Base-by-base conservation (phyloP, 345 rosid genomes). In the Geranium rotundifolium region DNA sequence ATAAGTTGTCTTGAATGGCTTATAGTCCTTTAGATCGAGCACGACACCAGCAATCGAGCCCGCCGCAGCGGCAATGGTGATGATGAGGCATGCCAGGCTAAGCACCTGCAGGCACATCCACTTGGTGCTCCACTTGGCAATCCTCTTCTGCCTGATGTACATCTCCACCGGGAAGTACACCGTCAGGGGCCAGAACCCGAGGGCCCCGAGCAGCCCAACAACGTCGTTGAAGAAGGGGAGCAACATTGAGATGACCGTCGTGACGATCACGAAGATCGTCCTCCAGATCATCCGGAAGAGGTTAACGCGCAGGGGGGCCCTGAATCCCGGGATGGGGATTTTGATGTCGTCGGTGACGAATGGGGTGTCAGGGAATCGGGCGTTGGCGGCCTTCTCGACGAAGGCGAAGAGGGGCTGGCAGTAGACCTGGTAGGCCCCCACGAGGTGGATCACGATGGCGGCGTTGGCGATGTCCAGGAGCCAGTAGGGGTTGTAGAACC, bases 81-180 rank as follows among this genome's bases (percentile, higher is more conserved):
- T 79, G n/a, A 81, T 52, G 6, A 87, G 84, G 67, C 95, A 87
- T 41, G 82, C 75, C 60, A 23, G 27, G 57, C 88, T 84, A 19
- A 87, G 69, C 54, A 77, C 71, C 67, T 83, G 80, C 34, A 85
- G 80, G 66, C 79, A 75, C 6, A 84, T 57, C 95, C 95, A 87
- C 63, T 73, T 87, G 19, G 74, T 67, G 75, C 87, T 76, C 88
- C 90, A 83, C 59, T 76, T 87, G 61, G 75, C 81, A 14, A 87
- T 67, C 71, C 70, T 74, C 81, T 71, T 81, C 64, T 81, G 86
- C 30, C 65, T 69, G 4, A 85, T 80, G 68, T 85, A 87, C 90
- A 87, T 85, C 80, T 87, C 90, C n/a, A 87, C 81, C 16, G 95
- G 90, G 59, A 87, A 84, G 29, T 84, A 86, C 63, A 87, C 93